These are phyloP conservation scores for Talaromyces rugulosus DNA, from an alignment of 2,329 filamentous ascomycete genomes.

Conservation along the genomic window DNA sequence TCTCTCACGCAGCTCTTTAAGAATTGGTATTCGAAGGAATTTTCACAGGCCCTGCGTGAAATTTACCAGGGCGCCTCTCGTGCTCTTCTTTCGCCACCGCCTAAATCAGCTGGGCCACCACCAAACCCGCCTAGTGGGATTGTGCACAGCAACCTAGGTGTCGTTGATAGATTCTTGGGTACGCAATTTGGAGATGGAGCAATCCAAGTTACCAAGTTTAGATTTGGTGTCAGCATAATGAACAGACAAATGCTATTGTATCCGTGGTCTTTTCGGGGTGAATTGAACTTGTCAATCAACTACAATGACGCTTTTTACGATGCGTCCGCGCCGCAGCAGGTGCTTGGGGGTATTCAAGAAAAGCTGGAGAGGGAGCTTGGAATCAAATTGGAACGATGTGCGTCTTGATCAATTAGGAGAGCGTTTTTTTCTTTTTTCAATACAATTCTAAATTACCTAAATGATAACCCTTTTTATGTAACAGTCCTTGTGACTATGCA, in stretches of 20 bases:
- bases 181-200: neutral
- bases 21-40: slow-evolving; percentile 11
- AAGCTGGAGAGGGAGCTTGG: slow-evolving; percentile 3
- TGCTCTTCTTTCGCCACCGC: slow-evolving; percentile 5
- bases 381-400: neutral
- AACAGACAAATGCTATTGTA: slow-evolving; percentile 17
- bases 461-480: too few relatives aligned
- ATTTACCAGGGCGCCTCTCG: slow-evolving; percentile 10
- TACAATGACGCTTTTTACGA: slow-evolving; percentile 17
- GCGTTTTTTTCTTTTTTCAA: too few relatives aligned
- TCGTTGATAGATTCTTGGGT: slow-evolving; percentile 9
- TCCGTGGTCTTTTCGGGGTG: slow-evolving; percentile 14
- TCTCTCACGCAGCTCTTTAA: slow-evolving; percentile 10
- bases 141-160: slow-evolving; percentile 13
- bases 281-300: slow-evolving; percentile 15
- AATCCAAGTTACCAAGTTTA: slow-evolving; percentile 8
- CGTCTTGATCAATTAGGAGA: neutral
- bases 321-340: neutral
- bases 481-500: too few relatives aligned
- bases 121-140: slow-evolving; percentile 13
- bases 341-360: neutral
- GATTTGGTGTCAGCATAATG: slow-evolving; percentile 16
- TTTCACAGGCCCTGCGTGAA: slow-evolving; percentile 8
- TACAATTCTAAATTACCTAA: neutral
- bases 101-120: slow-evolving; percentile 3